Conservation (phyloP, 1,284 basidiomycete species). For the Tilletiaria anomala region DNA sequence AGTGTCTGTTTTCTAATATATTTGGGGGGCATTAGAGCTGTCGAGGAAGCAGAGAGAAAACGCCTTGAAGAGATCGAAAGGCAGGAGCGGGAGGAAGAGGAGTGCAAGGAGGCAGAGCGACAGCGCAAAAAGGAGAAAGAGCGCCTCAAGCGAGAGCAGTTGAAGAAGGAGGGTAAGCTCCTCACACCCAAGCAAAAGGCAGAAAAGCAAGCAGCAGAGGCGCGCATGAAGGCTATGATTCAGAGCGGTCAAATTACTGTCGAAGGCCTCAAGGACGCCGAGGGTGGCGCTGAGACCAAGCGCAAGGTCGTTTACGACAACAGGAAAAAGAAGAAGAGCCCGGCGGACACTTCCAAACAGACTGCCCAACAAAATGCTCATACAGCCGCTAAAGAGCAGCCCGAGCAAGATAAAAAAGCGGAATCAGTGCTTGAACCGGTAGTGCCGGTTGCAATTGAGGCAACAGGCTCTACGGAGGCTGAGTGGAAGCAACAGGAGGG, state of each 20-base stretch:
- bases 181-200: constrained; percentile 67
- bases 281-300: constrained; percentile 41
- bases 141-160: constrained; percentile 34
- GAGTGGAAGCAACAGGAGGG: constrained; percentile 31
- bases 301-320: constrained; percentile 64
- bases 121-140: constrained; percentile 35
- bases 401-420: constrained; percentile 7
- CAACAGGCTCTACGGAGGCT: constrained; percentile 5
- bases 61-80: constrained; percentile 35
- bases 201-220: constrained; percentile 77
- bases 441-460: constrained; percentile 3
- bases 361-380: background rate
- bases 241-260: constrained; percentile 69
- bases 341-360: constrained; percentile 44
- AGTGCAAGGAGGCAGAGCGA: constrained; percentile 33
- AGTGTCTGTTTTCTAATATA: background rate
- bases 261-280: constrained; percentile 53
- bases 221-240: constrained; percentile 76
- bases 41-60: constrained; percentile 23
- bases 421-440: background rate
- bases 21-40: too few species aligned
- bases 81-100: constrained; percentile 32
- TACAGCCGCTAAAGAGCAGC: constrained; percentile 4
- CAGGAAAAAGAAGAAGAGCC: constrained; percentile 57
- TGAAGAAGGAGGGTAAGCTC: constrained; percentile 37